Evolutionary conservation across 176 grass and related monocot species (phyloP).

Genomic region (Stipa capillata): DNA sequence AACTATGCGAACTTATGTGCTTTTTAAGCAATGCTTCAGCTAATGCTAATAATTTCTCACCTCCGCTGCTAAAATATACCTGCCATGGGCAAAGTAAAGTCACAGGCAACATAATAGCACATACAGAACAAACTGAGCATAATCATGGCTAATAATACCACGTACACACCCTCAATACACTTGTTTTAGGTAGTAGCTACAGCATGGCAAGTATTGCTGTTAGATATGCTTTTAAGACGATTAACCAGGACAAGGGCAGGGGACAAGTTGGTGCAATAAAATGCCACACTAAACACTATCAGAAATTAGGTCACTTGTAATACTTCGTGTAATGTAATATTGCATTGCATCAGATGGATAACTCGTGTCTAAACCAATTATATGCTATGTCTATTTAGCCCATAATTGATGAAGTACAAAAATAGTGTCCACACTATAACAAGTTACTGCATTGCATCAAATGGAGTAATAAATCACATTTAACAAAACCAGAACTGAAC

Average conservation of each 20-base stretch:
- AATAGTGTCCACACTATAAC: too few relatives aligned
- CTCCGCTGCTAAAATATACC: conserved; percentile 58
- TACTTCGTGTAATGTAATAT: background rate
- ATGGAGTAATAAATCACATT: background rate
- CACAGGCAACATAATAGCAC: background rate
- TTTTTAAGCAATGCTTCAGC: conserved; percentile 89
- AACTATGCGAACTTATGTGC: conserved; percentile 76
- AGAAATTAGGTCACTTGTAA: background rate
- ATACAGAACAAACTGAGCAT: background rate
- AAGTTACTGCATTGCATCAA: background rate
- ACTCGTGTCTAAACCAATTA: background rate
- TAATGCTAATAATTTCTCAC: conserved; percentile 65
- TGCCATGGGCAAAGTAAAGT: conserved; percentile 26
- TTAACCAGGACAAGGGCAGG: background rate
- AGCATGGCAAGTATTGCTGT: background rate
- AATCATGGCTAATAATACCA: background rate
- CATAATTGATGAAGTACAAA: too few relatives aligned
- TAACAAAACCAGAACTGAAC: background rate
- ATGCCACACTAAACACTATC: background rate
- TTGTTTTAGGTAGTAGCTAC: background rate
- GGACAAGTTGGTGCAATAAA: background rate
- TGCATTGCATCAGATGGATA: background rate
- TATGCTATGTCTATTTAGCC: background rate
- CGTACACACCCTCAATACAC: background rate
- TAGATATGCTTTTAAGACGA: background rate